Conservation (phyloP, 148 eudicot species). For the Polygonum aviculare region DNA sequence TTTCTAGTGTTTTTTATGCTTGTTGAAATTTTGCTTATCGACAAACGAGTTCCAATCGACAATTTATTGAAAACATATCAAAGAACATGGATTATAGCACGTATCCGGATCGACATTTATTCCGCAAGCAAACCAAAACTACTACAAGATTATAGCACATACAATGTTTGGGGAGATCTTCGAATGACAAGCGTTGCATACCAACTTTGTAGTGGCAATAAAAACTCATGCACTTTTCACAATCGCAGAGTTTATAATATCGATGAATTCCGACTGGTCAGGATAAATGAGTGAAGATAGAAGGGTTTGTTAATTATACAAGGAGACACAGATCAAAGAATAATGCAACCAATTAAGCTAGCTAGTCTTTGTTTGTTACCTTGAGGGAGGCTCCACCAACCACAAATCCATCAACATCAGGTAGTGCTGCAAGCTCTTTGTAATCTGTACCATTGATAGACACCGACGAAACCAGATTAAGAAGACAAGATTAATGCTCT, state of each 20-base stretch:
- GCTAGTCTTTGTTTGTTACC: slow-evolving; percentile 28
- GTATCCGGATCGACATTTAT: background rate
- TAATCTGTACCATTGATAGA: slow-evolving; percentile 83
- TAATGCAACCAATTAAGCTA: background rate
- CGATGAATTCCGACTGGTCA: slow-evolving; percentile 69
- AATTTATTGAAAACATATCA: no score
- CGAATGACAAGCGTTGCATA: background rate
- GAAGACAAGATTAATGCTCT: background rate
- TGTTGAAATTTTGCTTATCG: no score
- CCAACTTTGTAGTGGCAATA: background rate
- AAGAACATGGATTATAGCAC: no score
- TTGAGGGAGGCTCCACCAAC: slow-evolving; percentile 89
- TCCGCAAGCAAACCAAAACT: background rate
- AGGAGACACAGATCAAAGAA: background rate
- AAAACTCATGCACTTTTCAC: slow-evolving; percentile 32
- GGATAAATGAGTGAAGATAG: background rate
- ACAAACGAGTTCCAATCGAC: no score
- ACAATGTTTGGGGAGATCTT: background rate
- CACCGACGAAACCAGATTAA: slow-evolving; percentile 26
- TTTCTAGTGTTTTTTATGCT: no score
- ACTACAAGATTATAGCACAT: background rate
- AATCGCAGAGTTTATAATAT: slow-evolving; percentile 79
- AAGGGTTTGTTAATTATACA: no score
- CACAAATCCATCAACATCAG: slow-evolving; percentile 90
- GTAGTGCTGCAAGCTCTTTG: slow-evolving; percentile 67